A percentile compares a stretch with the other conserved stretches of the same genome.
These are phyloP conservation scores for Coemansia sp. DNA, from an alignment of 192 early-diverging fungal species.

Conservation along the genomic window DNA sequence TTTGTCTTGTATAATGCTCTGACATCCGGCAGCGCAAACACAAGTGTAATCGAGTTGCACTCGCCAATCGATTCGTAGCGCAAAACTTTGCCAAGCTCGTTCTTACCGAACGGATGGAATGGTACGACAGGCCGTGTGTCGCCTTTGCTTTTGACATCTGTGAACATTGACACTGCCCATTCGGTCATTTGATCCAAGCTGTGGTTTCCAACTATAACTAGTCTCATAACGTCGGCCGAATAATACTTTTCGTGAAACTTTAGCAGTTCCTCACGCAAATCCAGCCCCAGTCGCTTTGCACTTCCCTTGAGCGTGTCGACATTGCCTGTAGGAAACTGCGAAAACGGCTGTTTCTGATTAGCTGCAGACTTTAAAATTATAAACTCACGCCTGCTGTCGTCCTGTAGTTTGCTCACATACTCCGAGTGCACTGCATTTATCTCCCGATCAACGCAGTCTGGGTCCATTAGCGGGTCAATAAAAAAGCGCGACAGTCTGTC, in stretches of 20 bases:
- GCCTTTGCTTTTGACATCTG: slow-evolving; percentile 68
- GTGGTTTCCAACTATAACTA: slow-evolving; percentile 81
- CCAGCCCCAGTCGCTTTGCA: slow-evolving; percentile 55
- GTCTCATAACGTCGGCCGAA: slow-evolving; percentile 88
- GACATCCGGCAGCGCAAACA: slow-evolving; percentile 8
- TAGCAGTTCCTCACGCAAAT: slow-evolving; percentile 74
- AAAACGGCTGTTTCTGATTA: slow-evolving; percentile 71
- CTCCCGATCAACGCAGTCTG: slow-evolving; percentile 82
- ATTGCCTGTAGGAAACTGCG: slow-evolving; percentile 81
- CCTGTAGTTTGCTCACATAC: slow-evolving; percentile 81
- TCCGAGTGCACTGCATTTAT: slow-evolving; percentile 90
- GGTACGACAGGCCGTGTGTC: slow-evolving; percentile 56
- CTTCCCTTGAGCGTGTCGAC: slow-evolving; percentile 70
- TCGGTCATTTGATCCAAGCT: slow-evolving; percentile 66
- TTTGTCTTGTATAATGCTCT: slow-evolving; percentile 1
- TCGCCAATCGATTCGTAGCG: slow-evolving; percentile 73
- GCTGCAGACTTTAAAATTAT: neutral
- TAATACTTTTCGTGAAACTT: slow-evolving; percentile 85
- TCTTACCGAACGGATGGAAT: slow-evolving; percentile 63
- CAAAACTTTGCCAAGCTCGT: slow-evolving; percentile 66
- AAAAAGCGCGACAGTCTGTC: slow-evolving; percentile 88
- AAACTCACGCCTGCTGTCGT: slow-evolving; percentile 38
- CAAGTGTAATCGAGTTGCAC: slow-evolving; percentile 59
- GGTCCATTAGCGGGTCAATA: slow-evolving; percentile 82
- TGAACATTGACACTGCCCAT: slow-evolving; percentile 80